phyloP scores from a whole-genome alignment of 2,329 filamentous ascomycete species.

The Rhynchosporium graminicola region DNA sequence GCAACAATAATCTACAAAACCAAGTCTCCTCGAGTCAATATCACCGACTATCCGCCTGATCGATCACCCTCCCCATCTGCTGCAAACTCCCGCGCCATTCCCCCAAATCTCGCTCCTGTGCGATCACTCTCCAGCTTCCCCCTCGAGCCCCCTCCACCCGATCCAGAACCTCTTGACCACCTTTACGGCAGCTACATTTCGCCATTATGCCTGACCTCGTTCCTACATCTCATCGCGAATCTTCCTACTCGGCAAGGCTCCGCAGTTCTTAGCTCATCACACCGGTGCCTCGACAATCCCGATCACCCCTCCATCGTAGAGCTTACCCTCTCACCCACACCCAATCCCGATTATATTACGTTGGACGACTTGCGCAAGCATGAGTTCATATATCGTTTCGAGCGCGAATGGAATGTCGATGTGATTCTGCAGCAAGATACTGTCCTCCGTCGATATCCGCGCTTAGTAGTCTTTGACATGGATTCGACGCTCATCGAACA shows the following conservation, averaged over 20 bases:
- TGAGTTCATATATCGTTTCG: slow-evolving; percentile 79
- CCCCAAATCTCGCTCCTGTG: slow-evolving; percentile 55
- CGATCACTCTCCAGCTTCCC: slow-evolving; percentile 59
- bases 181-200: slow-evolving; percentile 67
- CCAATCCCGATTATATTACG: slow-evolving; percentile 62
- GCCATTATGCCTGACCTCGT: slow-evolving; percentile 64
- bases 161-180: slow-evolving; percentile 62
- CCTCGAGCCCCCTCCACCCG: slow-evolving; percentile 55
- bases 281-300: slow-evolving; percentile 63
- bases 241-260: slow-evolving; percentile 57
- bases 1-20: slow-evolving; percentile 66
- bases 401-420: slow-evolving; percentile 87
- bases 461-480: slow-evolving; percentile 97
- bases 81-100: slow-evolving; percentile 30
- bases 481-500: slow-evolving; percentile 96
- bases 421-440: slow-evolving; percentile 74
- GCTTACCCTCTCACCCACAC: slow-evolving; percentile 61
- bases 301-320: slow-evolving; percentile 66
- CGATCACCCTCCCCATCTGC: slow-evolving; percentile 40
- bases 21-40: slow-evolving; percentile 40
- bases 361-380: slow-evolving; percentile 74
- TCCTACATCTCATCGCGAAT: slow-evolving; percentile 65
- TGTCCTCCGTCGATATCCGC: slow-evolving; percentile 75
- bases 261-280: slow-evolving; percentile 58
- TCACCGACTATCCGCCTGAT: slow-evolving; percentile 42